Base-by-base conservation (phyloP, 805 yeast genomes). In the Crinitomyces ghanaensis region DNA sequence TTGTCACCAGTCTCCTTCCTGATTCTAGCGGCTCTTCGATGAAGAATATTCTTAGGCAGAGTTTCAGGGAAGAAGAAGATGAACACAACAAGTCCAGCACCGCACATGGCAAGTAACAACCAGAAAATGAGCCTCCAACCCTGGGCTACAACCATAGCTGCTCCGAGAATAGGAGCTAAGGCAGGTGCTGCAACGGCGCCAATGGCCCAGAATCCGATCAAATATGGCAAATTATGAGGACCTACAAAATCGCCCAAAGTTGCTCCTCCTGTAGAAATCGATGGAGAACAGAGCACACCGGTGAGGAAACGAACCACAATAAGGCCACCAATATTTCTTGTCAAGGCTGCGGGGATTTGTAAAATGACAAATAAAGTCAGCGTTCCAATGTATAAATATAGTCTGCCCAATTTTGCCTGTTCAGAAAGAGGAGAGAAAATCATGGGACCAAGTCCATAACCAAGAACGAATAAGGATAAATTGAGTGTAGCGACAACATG, bases 401-500 rank as follows among this genome's bases (percentile, higher is more conserved):
- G 69, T 68, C 91, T 67, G 33, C 60, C 60, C 30, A 50, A 56
- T 20, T 61, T 56, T 28, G 66, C 65, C 31, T 63, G 43, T 48
- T 71, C 76, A 2, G 73, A 66, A 9, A 70, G 42, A 1, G 78
- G 79, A 1, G 77, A 80, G 66, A 74, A 70, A 9, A 76, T 39
- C 50, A 74, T 55, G 3, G 81, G 80, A 1, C 84, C 85, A 5
- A 71, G 49, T 1, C 78, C 80, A 44, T 74, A 68, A 0, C 84
- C 85, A 30, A 75, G 50, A n/a, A 77, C 70, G 42, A 68, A 77
- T 8, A 76, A 51, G 0, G 82, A 63, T 3, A 76, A 65, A 12
- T 70, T 65, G 31, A 77, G 54, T 11, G 71, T 56, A 2, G 72
- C 65, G 1, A 63, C 68, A n/a, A 65, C 68, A 25, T 55, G 38